These are phyloP conservation scores for Coniochaeta hoffmannii DNA, from an alignment of 2,329 filamentous ascomycete species.

Conservation along the genomic window DNA sequence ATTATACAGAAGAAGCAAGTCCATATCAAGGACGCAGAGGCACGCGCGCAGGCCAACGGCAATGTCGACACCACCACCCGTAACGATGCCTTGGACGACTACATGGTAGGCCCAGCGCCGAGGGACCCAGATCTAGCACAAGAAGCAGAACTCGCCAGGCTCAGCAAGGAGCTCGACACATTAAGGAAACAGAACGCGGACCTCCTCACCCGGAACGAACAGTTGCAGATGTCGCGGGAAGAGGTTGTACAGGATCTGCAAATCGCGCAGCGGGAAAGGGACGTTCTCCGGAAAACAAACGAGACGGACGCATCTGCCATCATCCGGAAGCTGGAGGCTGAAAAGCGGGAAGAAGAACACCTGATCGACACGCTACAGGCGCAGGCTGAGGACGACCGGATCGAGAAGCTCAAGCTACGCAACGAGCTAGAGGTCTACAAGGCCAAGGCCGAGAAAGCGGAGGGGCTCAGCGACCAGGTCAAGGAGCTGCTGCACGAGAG, in stretches of 20 bases:
- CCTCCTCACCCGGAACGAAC: slow-evolving; percentile 51
- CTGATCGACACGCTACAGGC: slow-evolving; percentile 65
- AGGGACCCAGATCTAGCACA: slow-evolving; percentile 48
- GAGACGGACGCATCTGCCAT: slow-evolving; percentile 1
- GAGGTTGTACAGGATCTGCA: slow-evolving; percentile 59
- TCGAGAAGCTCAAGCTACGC: slow-evolving; percentile 35
- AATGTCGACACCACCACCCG: slow-evolving; percentile 24
- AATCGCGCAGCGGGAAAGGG: slow-evolving; percentile 13
- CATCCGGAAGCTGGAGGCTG: neutral
- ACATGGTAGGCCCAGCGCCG: slow-evolving; percentile 21
- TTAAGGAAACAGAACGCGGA: slow-evolving; percentile 51
- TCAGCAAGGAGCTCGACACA: slow-evolving; percentile 43
- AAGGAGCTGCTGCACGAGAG: slow-evolving; percentile 48
- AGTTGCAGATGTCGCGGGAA: slow-evolving; percentile 56
- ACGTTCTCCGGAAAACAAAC: slow-evolving; percentile 1
- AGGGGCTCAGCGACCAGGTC: slow-evolving; percentile 50
- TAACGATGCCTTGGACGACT: slow-evolving; percentile 26
- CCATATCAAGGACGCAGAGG: slow-evolving; percentile 37
- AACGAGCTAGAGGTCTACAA: slow-evolving; percentile 41
- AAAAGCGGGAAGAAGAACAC: slow-evolving; percentile 35
- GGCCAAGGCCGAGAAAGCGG: slow-evolving; percentile 37
- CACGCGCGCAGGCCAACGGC: neutral
- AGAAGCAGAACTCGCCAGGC: slow-evolving; percentile 46
- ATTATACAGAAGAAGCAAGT: slow-evolving; percentile 39
- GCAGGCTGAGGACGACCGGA: slow-evolving; percentile 47